phyloP scores from a whole-genome alignment of 2,329 filamentous ascomycete species.

The Graphilbum fragrans region DNA sequence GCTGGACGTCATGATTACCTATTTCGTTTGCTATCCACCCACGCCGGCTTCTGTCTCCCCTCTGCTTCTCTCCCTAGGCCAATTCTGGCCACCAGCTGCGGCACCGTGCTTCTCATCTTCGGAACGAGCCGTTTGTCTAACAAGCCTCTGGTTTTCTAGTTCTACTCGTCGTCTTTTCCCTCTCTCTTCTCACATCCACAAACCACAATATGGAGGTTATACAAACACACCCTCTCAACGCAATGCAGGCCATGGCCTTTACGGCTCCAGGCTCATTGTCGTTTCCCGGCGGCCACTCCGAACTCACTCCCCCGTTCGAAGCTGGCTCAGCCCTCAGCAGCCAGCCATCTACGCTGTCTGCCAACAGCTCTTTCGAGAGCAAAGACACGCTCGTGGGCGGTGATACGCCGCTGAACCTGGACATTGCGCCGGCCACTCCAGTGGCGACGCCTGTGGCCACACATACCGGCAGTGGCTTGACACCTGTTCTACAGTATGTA shows the following conservation, averaged over 20 bases:
- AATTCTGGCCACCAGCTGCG: too few species aligned
- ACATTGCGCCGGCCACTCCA: slow-evolving; percentile 80
- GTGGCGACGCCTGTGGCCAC: slow-evolving; percentile 80
- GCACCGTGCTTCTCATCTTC: too few species aligned
- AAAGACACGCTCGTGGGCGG: background rate
- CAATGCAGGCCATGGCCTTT: slow-evolving; percentile 89
- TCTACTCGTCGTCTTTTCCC: background rate
- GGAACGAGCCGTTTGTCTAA: background rate
- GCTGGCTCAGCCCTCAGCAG: slow-evolving; percentile 15
- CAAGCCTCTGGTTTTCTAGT: too few species aligned
- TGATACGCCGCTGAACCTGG: slow-evolving; percentile 51
- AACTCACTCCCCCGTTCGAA: slow-evolving; percentile 68
- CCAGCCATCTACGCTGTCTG: background rate
- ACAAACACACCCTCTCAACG: slow-evolving; percentile 83
- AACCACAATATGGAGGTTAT: slow-evolving; percentile 60
- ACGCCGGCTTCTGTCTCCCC: too few species aligned
- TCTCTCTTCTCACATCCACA: background rate
- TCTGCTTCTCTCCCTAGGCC: too few species aligned
- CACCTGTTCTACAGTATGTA: slow-evolving; percentile 95
- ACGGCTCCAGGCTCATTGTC: slow-evolving; percentile 86
- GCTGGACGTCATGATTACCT: too few species aligned
- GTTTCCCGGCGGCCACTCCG: slow-evolving; percentile 73
- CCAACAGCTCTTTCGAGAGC: background rate
- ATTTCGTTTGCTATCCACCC: too few species aligned
- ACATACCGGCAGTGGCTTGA: slow-evolving; percentile 76